Conservation (phyloP, 345 rosid species). For the Populus deltoides region DNA sequence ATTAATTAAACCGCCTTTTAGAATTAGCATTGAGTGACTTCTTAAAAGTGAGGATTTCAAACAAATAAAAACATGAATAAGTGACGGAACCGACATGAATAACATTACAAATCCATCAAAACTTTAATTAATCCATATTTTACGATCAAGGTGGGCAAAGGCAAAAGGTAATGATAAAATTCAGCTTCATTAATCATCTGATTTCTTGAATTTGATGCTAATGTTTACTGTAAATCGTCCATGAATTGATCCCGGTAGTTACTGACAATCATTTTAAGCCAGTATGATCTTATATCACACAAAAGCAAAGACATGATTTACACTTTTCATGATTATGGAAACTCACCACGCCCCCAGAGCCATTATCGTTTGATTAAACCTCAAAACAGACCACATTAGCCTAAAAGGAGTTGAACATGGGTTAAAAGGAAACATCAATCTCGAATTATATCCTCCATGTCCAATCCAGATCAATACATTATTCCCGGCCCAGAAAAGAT, state of each 20-base stretch:
- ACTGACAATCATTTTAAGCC: not conserved
- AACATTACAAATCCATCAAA: not conserved
- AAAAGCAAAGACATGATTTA: not conserved
- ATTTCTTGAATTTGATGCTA: not conserved
- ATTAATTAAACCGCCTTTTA: not conserved
- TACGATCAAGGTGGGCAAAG: not conserved
- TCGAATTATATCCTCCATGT: conserved; percentile 5
- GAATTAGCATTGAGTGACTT: not conserved
- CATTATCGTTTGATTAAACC: not conserved
- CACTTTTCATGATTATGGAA: conserved; percentile 3
- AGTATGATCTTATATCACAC: not conserved
- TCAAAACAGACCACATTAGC: conserved; percentile 9
- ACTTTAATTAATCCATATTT: not conserved
- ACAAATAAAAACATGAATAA: not conserved
- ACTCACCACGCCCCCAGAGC: not conserved
- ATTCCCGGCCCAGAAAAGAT: not conserved
- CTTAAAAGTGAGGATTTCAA: not conserved
- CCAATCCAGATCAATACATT: conserved; percentile 29
- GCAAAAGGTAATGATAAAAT: not conserved
- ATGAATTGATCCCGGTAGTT: not conserved
- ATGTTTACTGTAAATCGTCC: not conserved
- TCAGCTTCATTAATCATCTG: not conserved
- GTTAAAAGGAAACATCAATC: not conserved
- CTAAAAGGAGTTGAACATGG: conserved; percentile 6
- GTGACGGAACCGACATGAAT: not conserved